These are phyloP conservation scores for Astrephomene gubernaculifera DNA, from an alignment of 139 green algal genomes.

Conservation along the genomic window DNA sequence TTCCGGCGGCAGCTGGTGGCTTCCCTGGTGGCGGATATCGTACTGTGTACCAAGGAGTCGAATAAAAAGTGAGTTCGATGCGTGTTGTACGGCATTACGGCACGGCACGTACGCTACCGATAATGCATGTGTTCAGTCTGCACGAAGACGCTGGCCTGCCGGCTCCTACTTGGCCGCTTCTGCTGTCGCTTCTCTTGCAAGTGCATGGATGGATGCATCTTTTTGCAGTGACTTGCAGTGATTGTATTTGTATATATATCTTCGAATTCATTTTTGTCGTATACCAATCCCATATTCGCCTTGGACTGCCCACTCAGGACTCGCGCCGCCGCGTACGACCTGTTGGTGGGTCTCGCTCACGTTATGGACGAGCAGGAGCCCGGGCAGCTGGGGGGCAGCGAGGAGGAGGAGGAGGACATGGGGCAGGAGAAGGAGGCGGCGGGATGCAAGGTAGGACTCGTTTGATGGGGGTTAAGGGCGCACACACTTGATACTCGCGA, in stretches of 20 bases:
- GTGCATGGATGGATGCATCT: no score
- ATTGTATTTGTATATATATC: no score
- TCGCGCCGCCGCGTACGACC: slow-evolving; percentile 83
- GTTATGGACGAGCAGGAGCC: slow-evolving; percentile 65
- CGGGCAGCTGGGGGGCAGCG: slow-evolving; percentile 29
- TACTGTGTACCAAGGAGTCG: slow-evolving; percentile 96
- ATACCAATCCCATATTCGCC: no score
- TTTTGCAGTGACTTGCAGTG: no score
- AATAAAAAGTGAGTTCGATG: slow-evolving; percentile 76
- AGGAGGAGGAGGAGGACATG: neutral
- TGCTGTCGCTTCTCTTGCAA: no score
- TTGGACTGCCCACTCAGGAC: slow-evolving; percentile 79
- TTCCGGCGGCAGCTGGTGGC: slow-evolving; percentile 35
- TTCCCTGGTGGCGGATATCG: slow-evolving; percentile 89
- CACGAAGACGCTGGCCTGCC: no score
- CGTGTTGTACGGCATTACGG: neutral
- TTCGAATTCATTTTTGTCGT: no score
- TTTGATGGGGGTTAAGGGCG: neutral
- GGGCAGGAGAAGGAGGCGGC: neutral
- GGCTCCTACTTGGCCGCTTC: no score
- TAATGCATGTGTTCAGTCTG: no score
- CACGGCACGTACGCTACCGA: no score
- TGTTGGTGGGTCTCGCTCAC: slow-evolving; percentile 83
- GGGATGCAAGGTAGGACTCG: slow-evolving; percentile 11
- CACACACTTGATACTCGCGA: no score